A percentile compares a stretch with the other conserved stretches of the same genome.
Conservation (phyloP, 139 green algal genomes). For the Chlamydomonas applanata region DNA sequence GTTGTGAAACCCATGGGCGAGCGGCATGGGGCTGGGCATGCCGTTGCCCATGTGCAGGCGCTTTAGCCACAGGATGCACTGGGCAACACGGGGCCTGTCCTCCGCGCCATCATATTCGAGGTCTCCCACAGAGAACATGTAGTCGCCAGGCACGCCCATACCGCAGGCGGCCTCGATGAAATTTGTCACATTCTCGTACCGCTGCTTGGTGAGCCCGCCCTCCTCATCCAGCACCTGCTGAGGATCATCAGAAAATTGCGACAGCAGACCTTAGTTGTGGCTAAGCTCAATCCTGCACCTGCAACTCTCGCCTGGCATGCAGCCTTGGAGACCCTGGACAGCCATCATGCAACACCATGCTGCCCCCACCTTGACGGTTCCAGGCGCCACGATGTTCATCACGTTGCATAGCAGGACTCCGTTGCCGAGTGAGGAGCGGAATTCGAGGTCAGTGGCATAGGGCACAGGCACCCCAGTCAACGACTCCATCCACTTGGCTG, state of each 20-base stretch:
- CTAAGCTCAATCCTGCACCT: no score
- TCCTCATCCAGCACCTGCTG: neutral
- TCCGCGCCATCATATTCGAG: constrained; percentile 43
- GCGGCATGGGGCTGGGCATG: neutral
- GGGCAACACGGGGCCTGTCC: constrained; percentile 50
- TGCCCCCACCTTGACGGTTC: neutral
- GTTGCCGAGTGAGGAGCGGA: neutral
- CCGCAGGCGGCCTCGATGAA: constrained; percentile 44
- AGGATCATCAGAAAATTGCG: no score
- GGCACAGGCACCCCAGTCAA: constrained; percentile 3
- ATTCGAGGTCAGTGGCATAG: neutral
- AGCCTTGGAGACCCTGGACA: neutral
- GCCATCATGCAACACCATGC: no score
- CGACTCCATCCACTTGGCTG: constrained; percentile 1
- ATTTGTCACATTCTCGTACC: constrained; percentile 17
- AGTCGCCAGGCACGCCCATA: constrained; percentile 42
- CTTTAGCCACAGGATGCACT: constrained; percentile 61
- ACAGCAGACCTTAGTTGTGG: no score
- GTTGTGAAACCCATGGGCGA: constrained; percentile 1
- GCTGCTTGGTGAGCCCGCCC: constrained; percentile 4
- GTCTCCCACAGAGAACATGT: constrained; percentile 51
- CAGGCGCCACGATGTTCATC: constrained; percentile 5
- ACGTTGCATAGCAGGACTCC: constrained; percentile 2
- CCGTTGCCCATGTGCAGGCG: constrained; percentile 30
- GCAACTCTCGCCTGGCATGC: neutral